These are phyloP conservation scores for Arctostaphylos glauca DNA, from an alignment of 148 eudicot species.

Conservation along the genomic window DNA sequence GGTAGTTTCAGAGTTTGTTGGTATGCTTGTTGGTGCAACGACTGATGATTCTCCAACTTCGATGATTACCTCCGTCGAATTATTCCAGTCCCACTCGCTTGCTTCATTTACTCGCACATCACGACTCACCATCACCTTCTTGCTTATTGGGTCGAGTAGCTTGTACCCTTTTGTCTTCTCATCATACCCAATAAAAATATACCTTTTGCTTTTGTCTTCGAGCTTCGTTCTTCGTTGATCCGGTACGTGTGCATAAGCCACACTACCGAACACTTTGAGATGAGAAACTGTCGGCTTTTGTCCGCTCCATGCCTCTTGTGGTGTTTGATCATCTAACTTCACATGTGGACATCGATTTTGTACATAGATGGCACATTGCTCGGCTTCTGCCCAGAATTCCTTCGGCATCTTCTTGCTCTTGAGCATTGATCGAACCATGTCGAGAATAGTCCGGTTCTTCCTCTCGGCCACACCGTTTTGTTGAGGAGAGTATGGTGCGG, in stretches of 20 bases:
- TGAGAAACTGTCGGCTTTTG: constrained; percentile 3
- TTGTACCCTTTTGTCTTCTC: constrained; percentile 8
- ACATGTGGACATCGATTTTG: constrained; percentile 1
- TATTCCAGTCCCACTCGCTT: constrained; percentile 16
- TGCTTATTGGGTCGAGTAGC: constrained; percentile 4
- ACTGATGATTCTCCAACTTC: constrained; percentile 16
- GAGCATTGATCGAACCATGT: constrained; percentile 8
- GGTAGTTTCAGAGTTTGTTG: not conserved
- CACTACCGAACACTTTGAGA: not conserved
- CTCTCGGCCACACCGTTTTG: constrained; percentile 12
- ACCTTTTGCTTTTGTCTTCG: constrained; percentile 5
- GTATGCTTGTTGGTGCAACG: not conserved
- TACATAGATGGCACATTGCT: not conserved
- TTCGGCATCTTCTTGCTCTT: constrained; percentile 6
- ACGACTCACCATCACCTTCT: constrained; percentile 15
- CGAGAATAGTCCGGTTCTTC: not conserved
- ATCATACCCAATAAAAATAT: constrained; percentile 5
- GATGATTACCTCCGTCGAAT: not conserved
- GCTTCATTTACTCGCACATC: constrained; percentile 17
- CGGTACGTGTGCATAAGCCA: constrained; percentile 12
- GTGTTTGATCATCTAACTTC: not conserved
- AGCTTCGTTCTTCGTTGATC: constrained; percentile 11
- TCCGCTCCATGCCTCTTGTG: constrained; percentile 17
- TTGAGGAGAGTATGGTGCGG: constrained; percentile 18
- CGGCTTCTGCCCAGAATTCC: constrained; percentile 10